phyloP scores from a whole-genome alignment of 129 eudicot species.

The Kitagawia praeruptora region DNA sequence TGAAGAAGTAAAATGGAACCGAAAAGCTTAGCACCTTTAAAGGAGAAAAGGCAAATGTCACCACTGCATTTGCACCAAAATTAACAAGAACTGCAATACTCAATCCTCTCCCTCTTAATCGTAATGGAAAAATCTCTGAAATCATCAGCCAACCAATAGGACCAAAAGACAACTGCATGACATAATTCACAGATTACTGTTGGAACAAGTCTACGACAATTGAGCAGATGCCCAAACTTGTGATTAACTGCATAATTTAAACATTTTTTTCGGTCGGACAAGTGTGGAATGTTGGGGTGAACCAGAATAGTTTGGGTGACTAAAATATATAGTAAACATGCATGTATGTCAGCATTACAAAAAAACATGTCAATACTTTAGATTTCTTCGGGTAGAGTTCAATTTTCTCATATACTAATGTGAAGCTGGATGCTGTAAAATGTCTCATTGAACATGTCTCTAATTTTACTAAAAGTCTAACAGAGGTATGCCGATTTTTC shows the following conservation, averaged over 20 bases:
- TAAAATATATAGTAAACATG: background rate
- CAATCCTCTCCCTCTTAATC: constrained; percentile 85
- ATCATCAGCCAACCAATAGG: constrained; percentile 99
- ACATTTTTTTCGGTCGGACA: no score
- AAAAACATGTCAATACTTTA: background rate
- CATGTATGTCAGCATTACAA: background rate
- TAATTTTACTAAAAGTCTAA: background rate
- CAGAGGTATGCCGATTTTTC: background rate
- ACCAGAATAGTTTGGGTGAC: no score
- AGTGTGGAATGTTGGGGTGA: no score
- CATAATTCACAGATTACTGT: background rate
- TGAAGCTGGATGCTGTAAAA: background rate
- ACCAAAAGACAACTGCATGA: constrained; percentile 88
- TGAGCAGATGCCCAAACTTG: background rate
- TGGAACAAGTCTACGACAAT: background rate
- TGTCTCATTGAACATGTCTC: background rate
- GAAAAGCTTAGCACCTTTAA: constrained; percentile 40
- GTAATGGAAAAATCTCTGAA: constrained; percentile 89
- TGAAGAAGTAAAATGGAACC: background rate
- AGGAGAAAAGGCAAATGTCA: constrained; percentile 90
- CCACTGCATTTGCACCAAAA: constrained; percentile 88
- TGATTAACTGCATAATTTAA: no score
- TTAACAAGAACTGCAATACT: constrained; percentile 86
- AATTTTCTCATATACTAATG: background rate
- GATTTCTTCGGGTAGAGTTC: background rate